A percentile compares a stretch with the other conserved stretches of the same genome.
Conservation (phyloP, 345 rosid species). For the Laguncularia racemosa region DNA sequence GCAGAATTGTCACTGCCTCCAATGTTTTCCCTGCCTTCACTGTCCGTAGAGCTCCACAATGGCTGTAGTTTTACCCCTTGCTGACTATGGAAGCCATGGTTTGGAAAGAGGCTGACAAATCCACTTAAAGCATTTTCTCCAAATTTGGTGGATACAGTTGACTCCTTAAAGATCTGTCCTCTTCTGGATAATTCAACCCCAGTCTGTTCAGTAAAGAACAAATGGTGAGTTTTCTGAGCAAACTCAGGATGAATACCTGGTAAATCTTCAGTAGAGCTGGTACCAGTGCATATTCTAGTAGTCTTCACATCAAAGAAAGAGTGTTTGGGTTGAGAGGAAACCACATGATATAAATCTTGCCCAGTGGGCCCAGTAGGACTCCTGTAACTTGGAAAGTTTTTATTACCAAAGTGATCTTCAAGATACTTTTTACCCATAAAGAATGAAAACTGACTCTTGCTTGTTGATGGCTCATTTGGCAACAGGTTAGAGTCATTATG, state of each 20-base stretch:
- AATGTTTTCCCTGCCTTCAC: slow-evolving; percentile 27
- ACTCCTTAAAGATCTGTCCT: slow-evolving; percentile 29
- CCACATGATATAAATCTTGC: slow-evolving; percentile 11
- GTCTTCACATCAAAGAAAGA: slow-evolving; percentile 27
- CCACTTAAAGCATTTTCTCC: slow-evolving; percentile 37
- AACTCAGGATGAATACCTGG: slow-evolving; percentile 19
- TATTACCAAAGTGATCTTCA: slow-evolving; percentile 12
- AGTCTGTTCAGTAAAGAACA: slow-evolving; percentile 29
- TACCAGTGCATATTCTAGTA: slow-evolving; percentile 39
- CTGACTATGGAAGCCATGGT: slow-evolving; percentile 22
- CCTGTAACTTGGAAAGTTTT: slow-evolving; percentile 12
- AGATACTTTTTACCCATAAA: slow-evolving; percentile 13
- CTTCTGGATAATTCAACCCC: slow-evolving; percentile 29
- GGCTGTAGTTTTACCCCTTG: slow-evolving; percentile 49
- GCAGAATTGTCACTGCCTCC: slow-evolving; percentile 18
- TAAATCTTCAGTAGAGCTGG: slow-evolving; percentile 33
- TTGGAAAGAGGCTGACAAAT: slow-evolving; percentile 40
- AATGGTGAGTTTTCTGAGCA: slow-evolving; percentile 29
- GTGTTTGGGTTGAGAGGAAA: slow-evolving; percentile 18
- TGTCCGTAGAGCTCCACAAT: slow-evolving; percentile 47
- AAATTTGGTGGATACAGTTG: slow-evolving; percentile 28
- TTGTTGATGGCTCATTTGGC: slow-evolving; percentile 17
- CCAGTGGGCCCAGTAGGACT: slow-evolving; percentile 8
- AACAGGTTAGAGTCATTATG: slow-evolving; percentile 10
- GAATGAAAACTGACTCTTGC: slow-evolving; percentile 11